Percentiles rank a stretch among this genome's conserved stretches.
phyloP scores from a whole-genome alignment of 1,284 basidiomycete genomes.

The Papiliotrema laurentii region DNA sequence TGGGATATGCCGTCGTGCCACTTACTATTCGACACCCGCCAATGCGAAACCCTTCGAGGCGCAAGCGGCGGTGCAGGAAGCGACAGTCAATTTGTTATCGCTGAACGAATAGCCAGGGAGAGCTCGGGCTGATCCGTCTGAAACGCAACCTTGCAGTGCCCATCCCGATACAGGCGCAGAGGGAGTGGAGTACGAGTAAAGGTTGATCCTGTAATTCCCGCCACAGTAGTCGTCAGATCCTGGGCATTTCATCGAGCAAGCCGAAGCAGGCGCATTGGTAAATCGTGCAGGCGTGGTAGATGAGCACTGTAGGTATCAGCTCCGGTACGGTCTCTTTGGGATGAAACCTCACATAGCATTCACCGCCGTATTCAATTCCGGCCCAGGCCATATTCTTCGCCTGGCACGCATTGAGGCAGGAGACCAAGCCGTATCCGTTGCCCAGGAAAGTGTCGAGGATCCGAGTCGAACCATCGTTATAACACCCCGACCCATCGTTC shows the following conservation, averaged over 20 bases:
- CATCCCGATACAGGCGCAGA: neutral
- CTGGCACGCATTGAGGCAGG: neutral
- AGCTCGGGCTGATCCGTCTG: neutral
- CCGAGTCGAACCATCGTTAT: neutral
- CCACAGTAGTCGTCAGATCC: neutral
- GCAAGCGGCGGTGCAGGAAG: neutral
- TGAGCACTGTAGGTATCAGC: no score
- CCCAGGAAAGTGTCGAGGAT: neutral
- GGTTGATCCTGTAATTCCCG: neutral
- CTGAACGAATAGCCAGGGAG: neutral
- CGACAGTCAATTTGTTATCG: neutral
- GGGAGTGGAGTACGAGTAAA: neutral
- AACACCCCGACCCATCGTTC: conserved; percentile 2
- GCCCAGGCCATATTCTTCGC: neutral
- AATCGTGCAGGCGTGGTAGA: neutral
- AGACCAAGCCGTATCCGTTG: neutral
- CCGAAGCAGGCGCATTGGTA: neutral
- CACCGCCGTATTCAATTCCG: neutral
- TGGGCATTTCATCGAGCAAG: neutral
- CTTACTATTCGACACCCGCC: neutral
- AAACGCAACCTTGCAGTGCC: neutral
- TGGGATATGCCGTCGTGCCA: neutral
- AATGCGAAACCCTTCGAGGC: neutral
- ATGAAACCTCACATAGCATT: neutral
- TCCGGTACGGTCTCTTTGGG: no score